A percentile compares a stretch with the other conserved stretches of the same genome.
phyloP scores from a whole-genome alignment of 2,329 filamentous ascomycete genomes.

The Lachnellula hyalina region DNA sequence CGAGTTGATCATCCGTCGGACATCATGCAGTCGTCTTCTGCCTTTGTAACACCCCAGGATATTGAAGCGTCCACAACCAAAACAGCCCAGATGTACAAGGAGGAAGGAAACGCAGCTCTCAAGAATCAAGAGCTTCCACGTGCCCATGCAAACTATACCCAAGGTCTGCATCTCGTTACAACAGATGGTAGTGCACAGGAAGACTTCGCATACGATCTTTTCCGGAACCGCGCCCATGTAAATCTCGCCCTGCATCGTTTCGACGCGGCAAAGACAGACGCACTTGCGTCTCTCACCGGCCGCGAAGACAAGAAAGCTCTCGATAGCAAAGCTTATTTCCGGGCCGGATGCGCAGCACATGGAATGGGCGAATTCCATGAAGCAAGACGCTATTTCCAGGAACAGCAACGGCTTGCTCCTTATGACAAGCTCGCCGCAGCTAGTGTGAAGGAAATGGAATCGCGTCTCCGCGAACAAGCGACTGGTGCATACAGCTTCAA shows the following conservation, averaged over 20 bases:
- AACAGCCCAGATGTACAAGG: constrained; percentile 22
- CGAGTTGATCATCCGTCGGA: constrained; percentile 29
- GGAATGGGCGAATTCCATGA: constrained; percentile 31
- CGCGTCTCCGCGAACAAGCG: constrained; percentile 35
- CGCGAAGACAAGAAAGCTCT: constrained; percentile 13
- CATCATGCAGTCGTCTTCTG: background rate
- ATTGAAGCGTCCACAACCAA: constrained; percentile 4
- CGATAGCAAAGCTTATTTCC: constrained; percentile 34
- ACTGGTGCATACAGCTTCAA: constrained; percentile 37
- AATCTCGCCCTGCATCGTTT: constrained; percentile 30
- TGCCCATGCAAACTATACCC: constrained; percentile 28
- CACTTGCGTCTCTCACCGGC: constrained; percentile 28
- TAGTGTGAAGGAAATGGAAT: constrained; percentile 16
- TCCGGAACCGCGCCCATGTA: constrained; percentile 35
- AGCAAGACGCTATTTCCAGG: constrained; percentile 22
- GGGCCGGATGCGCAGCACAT: constrained; percentile 35
- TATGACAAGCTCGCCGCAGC: constrained; percentile 22
- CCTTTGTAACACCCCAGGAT: background rate
- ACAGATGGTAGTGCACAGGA: constrained; percentile 8
- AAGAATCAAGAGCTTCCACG: constrained; percentile 18
- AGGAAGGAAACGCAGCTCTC: constrained; percentile 27
- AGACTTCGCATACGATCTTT: constrained; percentile 22
- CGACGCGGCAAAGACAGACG: constrained; percentile 32
- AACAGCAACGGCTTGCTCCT: constrained; percentile 23
- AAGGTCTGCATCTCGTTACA: constrained; percentile 19